phyloP scores from a whole-genome alignment of 2,329 filamentous ascomycete species.

The Sclerotinia borealis region DNA sequence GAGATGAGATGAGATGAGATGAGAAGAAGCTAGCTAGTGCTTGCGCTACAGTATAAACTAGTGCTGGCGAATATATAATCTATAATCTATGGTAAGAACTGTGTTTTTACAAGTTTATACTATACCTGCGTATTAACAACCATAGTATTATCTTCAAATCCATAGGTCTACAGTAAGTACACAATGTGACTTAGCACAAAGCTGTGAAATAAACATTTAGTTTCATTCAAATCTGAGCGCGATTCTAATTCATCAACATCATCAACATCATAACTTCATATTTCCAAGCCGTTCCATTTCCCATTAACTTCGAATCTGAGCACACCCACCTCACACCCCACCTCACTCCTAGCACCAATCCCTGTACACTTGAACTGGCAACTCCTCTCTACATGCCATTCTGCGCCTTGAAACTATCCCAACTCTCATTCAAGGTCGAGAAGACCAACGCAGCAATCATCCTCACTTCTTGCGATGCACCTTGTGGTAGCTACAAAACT shows the following conservation, averaged over 20 bases:
- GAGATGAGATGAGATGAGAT: no score
- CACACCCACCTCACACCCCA: no score
- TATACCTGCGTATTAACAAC: no score
- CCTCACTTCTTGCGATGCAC: slow-evolving; percentile 57
- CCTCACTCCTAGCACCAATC: not conserved
- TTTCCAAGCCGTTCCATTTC: not conserved
- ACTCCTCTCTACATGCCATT: slow-evolving; percentile 52
- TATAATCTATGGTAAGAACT: no score
- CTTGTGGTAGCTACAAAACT: slow-evolving; percentile 50
- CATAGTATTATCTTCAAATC: no score
- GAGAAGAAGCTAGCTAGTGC: no score
- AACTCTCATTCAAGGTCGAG: slow-evolving; percentile 63
- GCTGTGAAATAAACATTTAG: no score
- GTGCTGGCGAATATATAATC: no score
- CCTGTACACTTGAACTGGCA: not conserved
- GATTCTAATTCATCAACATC: not conserved
- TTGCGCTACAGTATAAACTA: no score
- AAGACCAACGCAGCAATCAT: slow-evolving; percentile 63
- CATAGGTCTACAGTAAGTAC: no score
- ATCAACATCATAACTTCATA: not conserved
- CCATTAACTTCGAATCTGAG: not conserved
- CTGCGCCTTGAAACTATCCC: slow-evolving; percentile 67
- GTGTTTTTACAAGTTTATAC: no score
- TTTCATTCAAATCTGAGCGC: not conserved
- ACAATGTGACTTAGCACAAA: no score